Evolutionary conservation across 805 yeast species (phyloP), one percentile per base, ranked within the genome.

Genomic region (Pichia cephalocereana): DNA sequence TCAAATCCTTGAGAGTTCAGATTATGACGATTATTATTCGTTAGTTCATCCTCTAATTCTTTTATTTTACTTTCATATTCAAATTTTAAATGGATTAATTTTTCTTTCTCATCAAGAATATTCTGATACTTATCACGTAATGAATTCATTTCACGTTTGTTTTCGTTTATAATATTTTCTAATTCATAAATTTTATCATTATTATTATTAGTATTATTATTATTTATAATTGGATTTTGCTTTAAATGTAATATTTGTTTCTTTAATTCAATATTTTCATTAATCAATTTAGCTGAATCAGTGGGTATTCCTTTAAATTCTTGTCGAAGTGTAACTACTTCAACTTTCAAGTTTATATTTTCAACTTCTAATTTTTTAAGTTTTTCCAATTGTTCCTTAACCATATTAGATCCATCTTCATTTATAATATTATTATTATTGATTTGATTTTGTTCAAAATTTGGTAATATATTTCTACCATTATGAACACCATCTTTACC

Each of bases 311-410:
- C 68, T 42, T 66, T 67, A 38, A 71, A 57, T 41, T 62, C 64
- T 49, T 65, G 61, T 38, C 66, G 66, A 45, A 71, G 58, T 0
- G 74, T 67, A 11, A 68, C 65, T 38, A 74, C 57, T 53, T 72
- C 70, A 28, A 73, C 68, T 53, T 69, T 67, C 49, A 74, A 58
- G 48, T 71, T 70, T 51, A 69, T 64, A 49, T 74, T 74, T 39
- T 74, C 77, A 15, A 65, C 62, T 44, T 67, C 61, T 19, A 74
- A 54, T 28, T 54, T 52, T 38, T 59, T 54, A 8, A 61, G 52
- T 17, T 54, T 52, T 39, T 58, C 61, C 12, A 57, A 54, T 47
- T 67, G 70, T 23, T 51, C 51, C 23, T 54, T 57, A 12, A 63
- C 36, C 44, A 58, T 56, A 43, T 58, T 57, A 4, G 60, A 46